phyloP scores from a whole-genome alignment of 768 basidiomycete species.

The Lentinula boryana region DNA sequence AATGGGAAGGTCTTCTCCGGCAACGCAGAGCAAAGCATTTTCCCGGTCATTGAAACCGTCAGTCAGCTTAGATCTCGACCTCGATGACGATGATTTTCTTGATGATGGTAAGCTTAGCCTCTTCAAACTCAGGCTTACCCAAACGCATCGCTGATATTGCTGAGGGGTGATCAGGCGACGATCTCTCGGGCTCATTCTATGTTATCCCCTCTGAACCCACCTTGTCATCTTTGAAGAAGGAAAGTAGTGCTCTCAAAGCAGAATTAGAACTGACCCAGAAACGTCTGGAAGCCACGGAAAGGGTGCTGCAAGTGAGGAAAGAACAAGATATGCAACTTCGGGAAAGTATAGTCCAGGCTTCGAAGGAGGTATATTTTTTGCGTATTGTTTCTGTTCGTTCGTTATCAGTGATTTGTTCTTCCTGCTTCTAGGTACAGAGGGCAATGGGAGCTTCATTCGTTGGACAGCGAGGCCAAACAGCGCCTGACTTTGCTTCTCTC shows the following conservation, averaged over 20 bases:
- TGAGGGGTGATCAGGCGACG: slow-evolving; percentile 37
- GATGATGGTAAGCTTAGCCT: slow-evolving; percentile 48
- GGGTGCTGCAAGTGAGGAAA: slow-evolving; percentile 58
- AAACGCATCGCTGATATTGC: slow-evolving; percentile 1
- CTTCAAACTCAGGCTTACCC: background rate
- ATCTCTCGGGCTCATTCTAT: slow-evolving; percentile 77
- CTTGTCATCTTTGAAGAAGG: slow-evolving; percentile 47
- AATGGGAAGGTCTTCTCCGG: slow-evolving; percentile 22
- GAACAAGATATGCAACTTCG: slow-evolving; percentile 77
- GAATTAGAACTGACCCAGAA: slow-evolving; percentile 55
- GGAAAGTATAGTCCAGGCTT: slow-evolving; percentile 70
- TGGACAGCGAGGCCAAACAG: slow-evolving; percentile 36
- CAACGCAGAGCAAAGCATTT: slow-evolving; percentile 8
- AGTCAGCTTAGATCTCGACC: slow-evolving; percentile 28
- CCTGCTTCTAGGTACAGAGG: slow-evolving; percentile 60
- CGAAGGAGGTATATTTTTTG: slow-evolving; percentile 45
- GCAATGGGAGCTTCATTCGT: slow-evolving; percentile 68
- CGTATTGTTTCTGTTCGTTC: background rate
- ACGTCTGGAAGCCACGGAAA: slow-evolving; percentile 56
- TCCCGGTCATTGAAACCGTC: slow-evolving; percentile 12
- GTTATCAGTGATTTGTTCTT: background rate
- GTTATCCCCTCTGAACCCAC: slow-evolving; percentile 61
- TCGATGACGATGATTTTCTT: slow-evolving; percentile 57
- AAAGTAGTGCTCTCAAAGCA: slow-evolving; percentile 58
- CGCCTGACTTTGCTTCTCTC: slow-evolving; percentile 48